phyloP scores from a whole-genome alignment of 768 basidiomycete species.

The Lyophyllum shimeji region DNA sequence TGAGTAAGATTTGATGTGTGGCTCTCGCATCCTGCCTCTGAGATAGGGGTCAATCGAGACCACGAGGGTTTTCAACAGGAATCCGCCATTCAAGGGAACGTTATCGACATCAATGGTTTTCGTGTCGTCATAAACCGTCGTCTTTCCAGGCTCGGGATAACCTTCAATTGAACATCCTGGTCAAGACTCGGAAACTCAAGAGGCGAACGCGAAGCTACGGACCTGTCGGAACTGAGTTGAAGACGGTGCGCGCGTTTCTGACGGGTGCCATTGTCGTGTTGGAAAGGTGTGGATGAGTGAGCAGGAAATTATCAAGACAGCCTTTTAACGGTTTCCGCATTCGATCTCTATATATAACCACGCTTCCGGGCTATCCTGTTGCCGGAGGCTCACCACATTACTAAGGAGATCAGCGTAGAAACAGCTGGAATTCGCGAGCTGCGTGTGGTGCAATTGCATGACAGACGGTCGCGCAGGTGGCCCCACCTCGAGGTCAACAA shows the following conservation, averaged over 20 bases:
- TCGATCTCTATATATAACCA: no score
- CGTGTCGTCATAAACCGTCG: slow-evolving; percentile 41
- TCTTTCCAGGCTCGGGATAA: slow-evolving; percentile 45
- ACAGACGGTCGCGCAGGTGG: no score
- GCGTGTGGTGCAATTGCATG: no score
- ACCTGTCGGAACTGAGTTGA: slow-evolving; percentile 4
- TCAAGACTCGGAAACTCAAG: background rate
- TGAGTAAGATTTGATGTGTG: slow-evolving; percentile 24
- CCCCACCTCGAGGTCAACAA: no score
- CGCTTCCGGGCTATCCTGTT: background rate
- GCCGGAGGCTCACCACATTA: background rate
- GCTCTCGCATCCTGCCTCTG: slow-evolving; percentile 36
- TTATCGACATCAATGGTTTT: slow-evolving; percentile 50
- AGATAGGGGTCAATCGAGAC: slow-evolving; percentile 45
- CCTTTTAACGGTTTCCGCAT: no score
- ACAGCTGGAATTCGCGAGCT: background rate
- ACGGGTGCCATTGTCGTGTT: background rate
- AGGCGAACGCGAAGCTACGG: background rate
- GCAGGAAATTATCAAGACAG: background rate
- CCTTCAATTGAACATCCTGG: slow-evolving; percentile 16
- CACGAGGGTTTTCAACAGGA: slow-evolving; percentile 50
- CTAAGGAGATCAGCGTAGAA: background rate
- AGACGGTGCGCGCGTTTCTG: background rate
- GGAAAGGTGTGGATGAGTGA: background rate
- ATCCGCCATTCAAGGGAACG: slow-evolving; percentile 41